Percentiles rank a stretch among this genome's conserved stretches.
Evolutionary conservation across 257 asterid genomes (phyloP).

Genomic region (Solanum ossicruentum): DNA sequence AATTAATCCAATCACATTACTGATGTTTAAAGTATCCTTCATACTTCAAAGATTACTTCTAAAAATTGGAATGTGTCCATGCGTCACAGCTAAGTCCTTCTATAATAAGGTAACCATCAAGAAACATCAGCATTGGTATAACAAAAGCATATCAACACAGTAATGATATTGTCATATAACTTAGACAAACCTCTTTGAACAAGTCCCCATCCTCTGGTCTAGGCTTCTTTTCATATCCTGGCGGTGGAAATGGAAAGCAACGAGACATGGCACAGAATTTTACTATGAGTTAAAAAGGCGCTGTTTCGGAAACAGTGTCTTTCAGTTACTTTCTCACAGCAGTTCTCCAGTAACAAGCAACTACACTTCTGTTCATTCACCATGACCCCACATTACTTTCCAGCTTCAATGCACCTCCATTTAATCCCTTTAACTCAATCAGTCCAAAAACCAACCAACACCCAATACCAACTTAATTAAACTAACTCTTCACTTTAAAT

Average conservation of each 20-base stretch:
- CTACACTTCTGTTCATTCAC: slow-evolving; percentile 49
- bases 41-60: neutral
- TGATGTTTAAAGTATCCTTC: neutral
- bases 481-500: neutral
- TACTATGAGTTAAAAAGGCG: slow-evolving; percentile 9
- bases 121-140: slow-evolving; percentile 8
- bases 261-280: slow-evolving; percentile 81
- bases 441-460: neutral
- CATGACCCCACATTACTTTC: slow-evolving; percentile 61
- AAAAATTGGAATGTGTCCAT: neutral
- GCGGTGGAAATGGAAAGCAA: slow-evolving; percentile 96
- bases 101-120: neutral
- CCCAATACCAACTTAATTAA: neutral
- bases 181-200: slow-evolving; percentile 55
- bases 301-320: slow-evolving; percentile 20
- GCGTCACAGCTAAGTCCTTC: slow-evolving; percentile 2
- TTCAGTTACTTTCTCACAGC: slow-evolving; percentile 23
- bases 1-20: neutral
- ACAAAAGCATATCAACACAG: neutral
- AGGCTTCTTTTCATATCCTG: slow-evolving; percentile 78
- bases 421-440: slow-evolving; percentile 5
- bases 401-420: slow-evolving; percentile 28
- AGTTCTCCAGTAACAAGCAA: slow-evolving; percentile 38
- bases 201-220: slow-evolving; percentile 41
- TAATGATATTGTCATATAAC: neutral